A percentile compares a stretch with the other conserved stretches of the same genome.
These are phyloP conservation scores for Scytalidium lignicola DNA, from an alignment of 2,329 filamentous ascomycete species.

Conservation along the genomic window DNA sequence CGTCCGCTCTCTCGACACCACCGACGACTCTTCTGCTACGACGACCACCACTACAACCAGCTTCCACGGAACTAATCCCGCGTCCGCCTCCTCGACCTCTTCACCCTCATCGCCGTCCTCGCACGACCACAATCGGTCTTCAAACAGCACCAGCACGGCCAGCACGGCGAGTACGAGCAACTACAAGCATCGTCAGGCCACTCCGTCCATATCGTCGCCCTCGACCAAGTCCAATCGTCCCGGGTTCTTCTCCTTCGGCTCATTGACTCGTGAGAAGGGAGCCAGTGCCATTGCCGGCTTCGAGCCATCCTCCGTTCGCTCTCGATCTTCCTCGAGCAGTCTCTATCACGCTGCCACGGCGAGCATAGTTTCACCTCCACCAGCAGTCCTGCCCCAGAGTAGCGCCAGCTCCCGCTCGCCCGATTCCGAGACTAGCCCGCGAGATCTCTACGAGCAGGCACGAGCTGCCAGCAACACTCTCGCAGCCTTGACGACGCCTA, in stretches of 20 bases:
- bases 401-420: conserved; percentile 1
- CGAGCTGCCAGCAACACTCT: conserved; percentile 4
- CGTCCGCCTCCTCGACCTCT: neutral
- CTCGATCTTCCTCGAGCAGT: conserved; percentile 17
- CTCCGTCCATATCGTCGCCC: conserved; percentile 4
- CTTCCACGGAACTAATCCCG: neutral
- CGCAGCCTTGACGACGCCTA: conserved; percentile 1
- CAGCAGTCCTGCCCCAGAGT: neutral
- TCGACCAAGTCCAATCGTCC: conserved; percentile 16
- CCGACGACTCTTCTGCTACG: conserved; percentile 2
- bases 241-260: conserved; percentile 23
- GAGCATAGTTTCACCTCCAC: conserved; percentile 8
- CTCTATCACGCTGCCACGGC: conserved; percentile 14
- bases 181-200: conserved; percentile 21
- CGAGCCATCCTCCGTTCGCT: conserved; percentile 20
- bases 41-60: neutral
- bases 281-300: conserved; percentile 25
- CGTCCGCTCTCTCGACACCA: neutral
- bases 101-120: neutral
- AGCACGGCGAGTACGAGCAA: neutral
- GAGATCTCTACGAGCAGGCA: conserved; percentile 7
- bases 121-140: neutral
- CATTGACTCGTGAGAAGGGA: conserved; percentile 27
- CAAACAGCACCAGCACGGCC: neutral
- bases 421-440: conserved; percentile 4